Base-by-base conservation (phyloP, 805 yeast genomes). In the Hanseniaspora lachancei region DNA sequence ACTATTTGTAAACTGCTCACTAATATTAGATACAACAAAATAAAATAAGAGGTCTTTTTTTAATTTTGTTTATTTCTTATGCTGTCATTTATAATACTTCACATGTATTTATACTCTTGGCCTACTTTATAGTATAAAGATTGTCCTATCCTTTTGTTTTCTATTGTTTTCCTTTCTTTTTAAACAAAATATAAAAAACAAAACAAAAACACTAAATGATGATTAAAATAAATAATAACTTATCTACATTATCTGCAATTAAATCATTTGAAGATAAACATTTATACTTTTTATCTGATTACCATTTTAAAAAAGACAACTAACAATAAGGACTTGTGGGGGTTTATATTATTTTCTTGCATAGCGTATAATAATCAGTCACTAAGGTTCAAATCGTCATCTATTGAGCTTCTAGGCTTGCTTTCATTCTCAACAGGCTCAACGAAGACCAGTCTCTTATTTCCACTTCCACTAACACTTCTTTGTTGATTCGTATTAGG, bases 161-260 rank as follows among this genome's bases (percentile, higher is more conserved):
- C 12, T n/a, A 9, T 15, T 38, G 6, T n/a, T 38, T n/a, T 9
- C n/a, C 12, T 10, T 42, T 42, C 23, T 24, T 27, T 23, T 44
- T 2, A 29, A 9, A n/a, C n/a, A n/a, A 20, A 39, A 39, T 15
- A n/a, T n/a, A 39, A 39, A 10, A 39, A 39, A 5, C 21, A 10
- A 39, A 36, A 16, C 18, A 36, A 9, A n/a, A 38, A 13, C 52
- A 35, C 29, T 53, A 57, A 18, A 61, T 64, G 68, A 65, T 64
- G 66, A 63, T 59, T 57, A 56, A 57, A 29, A 44, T 49, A 53
- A 57, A 58, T 52, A 49, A 47, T 39, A 62, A 59, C 70, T 67
- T 67, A 67, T 67, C 70, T 67, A 67, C 69, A 66, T 67, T 67
- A 67, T 66, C 70, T 65, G 70, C 65, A 62, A 61, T 55, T 24